These are phyloP conservation scores for Diplogelasinospora grovesii DNA, from an alignment of 495 filamentous ascomycete species.

Conservation along the genomic window DNA sequence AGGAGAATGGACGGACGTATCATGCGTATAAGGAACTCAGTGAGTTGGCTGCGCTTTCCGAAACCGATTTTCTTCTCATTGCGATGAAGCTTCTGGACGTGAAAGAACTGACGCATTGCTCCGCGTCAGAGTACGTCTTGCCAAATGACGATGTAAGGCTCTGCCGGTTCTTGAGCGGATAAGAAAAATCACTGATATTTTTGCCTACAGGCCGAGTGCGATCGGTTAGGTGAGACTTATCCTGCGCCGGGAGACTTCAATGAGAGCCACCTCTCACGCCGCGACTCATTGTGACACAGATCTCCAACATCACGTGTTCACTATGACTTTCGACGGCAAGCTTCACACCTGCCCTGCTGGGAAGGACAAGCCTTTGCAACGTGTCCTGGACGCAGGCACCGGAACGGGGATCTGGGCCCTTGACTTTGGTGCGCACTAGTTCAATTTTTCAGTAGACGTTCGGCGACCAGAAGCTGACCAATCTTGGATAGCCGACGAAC, in stretches of 20 bases:
- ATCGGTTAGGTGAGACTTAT: conserved; percentile 15
- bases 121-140: no score
- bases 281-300: no score
- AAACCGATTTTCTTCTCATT: no score
- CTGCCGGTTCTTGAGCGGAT: no score
- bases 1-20: conserved; percentile 46
- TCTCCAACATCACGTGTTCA: no score
- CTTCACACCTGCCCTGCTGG: conserved; percentile 10
- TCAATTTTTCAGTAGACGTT: background rate
- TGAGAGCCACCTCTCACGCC: no score
- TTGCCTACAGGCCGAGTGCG: conserved; percentile 12
- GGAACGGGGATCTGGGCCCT: conserved; percentile 25
- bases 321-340: conserved; percentile 12
- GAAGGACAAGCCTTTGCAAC: background rate
- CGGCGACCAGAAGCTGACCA: background rate
- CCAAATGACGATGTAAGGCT: no score
- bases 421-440: conserved; percentile 6
- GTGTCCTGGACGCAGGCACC: conserved; percentile 21
- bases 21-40: conserved; percentile 39
- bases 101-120: no score
- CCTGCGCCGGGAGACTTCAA: no score
- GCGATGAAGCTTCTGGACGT: no score
- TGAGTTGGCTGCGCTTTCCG: conserved; percentile 1
- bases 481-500: conserved; percentile 11
- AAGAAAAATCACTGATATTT: no score